Base-by-base conservation (phyloP, 345 rosid species). In the Sonneratia caseolaris region DNA sequence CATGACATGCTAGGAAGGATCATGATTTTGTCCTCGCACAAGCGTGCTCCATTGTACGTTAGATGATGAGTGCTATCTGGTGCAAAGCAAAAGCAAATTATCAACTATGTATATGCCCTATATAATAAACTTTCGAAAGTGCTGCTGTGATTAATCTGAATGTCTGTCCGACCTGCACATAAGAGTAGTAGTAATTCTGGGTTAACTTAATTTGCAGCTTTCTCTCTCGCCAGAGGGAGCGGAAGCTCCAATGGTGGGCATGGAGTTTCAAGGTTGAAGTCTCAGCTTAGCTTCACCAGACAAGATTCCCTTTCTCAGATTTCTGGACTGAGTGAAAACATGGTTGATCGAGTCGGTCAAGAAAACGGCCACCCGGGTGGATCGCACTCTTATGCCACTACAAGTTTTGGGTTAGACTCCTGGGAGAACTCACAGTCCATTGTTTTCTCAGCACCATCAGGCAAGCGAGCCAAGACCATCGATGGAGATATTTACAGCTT, bases 211-310 rank as follows among this genome's bases (percentile, higher is more conserved):
- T 42, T 55, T 55, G 71, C 83, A 89, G 96, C 82, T 69, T 91
- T 94, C 80, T 81, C 98, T 16, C 70, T 87, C 51, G 88, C 88
- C 40, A 84, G 86, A 76, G 97, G 88, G 72, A 68, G 74, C 3
- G 82, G 84, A 74, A 89, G 80, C 72, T 75, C 87, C 40, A 82
- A 72, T 68, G 78, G 84, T 57, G 90, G 92, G 56, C 83, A 71
- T 69, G 76, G 83, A 2, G 81, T 68, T 64, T 83, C 92, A 65
- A 82, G 92, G 78, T 68, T 90, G 82, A 90, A 92, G 82, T 73
- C 97, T 43, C 95, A 91, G 78, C 66, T 90, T 80, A 91, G 97
- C 83, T 91, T 91, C 78, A 82, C 91, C 27, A 72, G 90, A 57
- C 92, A 84, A 79, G 94, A 85, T 62, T 81, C 93, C 45, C 87